phyloP scores from a whole-genome alignment of 768 basidiomycete genomes.

The Tulasnella sp. region DNA sequence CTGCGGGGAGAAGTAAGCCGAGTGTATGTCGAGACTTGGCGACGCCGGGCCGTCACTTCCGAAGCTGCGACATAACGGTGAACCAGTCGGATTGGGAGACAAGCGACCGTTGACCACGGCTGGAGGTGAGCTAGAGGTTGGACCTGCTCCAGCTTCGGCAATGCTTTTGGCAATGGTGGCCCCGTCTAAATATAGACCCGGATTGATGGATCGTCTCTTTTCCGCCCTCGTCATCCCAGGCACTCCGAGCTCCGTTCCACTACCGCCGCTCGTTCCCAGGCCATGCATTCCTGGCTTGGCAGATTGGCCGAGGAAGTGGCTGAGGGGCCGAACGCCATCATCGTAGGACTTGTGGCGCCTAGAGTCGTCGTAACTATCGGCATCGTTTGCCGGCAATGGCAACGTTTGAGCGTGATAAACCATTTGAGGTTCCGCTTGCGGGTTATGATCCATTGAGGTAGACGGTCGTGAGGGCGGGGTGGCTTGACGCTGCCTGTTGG shows the following conservation, averaged over 20 bases:
- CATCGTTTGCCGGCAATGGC: neutral
- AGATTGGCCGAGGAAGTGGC: constrained; percentile 35
- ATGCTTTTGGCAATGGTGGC: neutral
- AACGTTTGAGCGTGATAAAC: constrained; percentile 6
- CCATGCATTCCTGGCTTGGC: neutral
- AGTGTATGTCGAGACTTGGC: neutral
- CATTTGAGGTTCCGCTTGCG: neutral
- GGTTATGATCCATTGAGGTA: constrained; percentile 4
- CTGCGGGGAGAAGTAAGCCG: constrained; percentile 13
- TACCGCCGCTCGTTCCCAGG: constrained; percentile 23
- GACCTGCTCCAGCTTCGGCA: neutral
- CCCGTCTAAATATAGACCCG: constrained; percentile 45
- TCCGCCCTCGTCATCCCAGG: constrained; percentile 43
- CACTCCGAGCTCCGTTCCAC: constrained; percentile 34
- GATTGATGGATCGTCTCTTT: constrained; percentile 56
- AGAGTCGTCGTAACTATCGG: neutral
- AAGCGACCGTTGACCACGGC: constrained; percentile 26
- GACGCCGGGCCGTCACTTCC: neutral
- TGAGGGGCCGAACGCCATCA: constrained; percentile 44
- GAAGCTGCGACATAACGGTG: neutral
- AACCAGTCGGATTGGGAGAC: constrained; percentile 4
- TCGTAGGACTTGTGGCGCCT: constrained; percentile 46
- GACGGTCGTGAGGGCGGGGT: constrained; percentile 13
- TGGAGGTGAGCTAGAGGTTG: neutral
- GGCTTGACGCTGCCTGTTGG: neutral